Evolutionary conservation across 495 filamentous ascomycete species (phyloP), one percentile per base, ranked within the genome.

Genomic region (Aspergillus mulundensis): DNA sequence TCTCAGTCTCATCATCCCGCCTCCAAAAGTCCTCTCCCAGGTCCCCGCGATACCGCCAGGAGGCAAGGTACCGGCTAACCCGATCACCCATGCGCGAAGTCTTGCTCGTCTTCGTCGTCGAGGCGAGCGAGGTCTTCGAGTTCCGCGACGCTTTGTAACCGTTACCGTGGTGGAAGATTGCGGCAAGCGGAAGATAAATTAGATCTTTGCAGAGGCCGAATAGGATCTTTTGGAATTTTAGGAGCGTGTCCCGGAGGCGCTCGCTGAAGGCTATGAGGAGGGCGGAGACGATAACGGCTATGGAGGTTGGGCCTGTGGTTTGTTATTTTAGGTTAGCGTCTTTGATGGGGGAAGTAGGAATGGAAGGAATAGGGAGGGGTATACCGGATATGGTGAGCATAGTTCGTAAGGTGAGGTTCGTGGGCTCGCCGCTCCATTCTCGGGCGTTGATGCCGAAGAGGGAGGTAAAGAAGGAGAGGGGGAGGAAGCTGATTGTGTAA

Each of bases 401-500:
- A 12, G 58, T 45, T 30, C 40, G 57, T 16, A 77, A 32, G 1
- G 66, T 59, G 0, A 66, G 62, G 23, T 75, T 75, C 0, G 49
- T 52, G 4, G 57, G 36, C 25, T 52, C 67, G 8, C 77, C 81
- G 54, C 76, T 79, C 84, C 84, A 87, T 70, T 87, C 83, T 23
- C 73, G 68, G 11, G 80, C 77, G 54, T 87, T 87, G 70, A 87
- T 83, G 20, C 84, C 84, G 51, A 87, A 87, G 1, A 87, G 61
- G 7, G 81, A 81, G 0, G 84, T 86, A 65, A 87, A 87, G 70
- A 87, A 87, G 18, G 78, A 82, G 3, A 87, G 67, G 0, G 84
- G 84, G 10, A 87, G 67, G 64, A 87, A 87, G 20, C 70, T 75
- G 18, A 16, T n/a, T n/a, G n/a, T n/a, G n/a, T n/a, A 38, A 16